Evolutionary conservation across 2,329 filamentous ascomycete species (phyloP).

Genomic region (Penicillium sp.): DNA sequence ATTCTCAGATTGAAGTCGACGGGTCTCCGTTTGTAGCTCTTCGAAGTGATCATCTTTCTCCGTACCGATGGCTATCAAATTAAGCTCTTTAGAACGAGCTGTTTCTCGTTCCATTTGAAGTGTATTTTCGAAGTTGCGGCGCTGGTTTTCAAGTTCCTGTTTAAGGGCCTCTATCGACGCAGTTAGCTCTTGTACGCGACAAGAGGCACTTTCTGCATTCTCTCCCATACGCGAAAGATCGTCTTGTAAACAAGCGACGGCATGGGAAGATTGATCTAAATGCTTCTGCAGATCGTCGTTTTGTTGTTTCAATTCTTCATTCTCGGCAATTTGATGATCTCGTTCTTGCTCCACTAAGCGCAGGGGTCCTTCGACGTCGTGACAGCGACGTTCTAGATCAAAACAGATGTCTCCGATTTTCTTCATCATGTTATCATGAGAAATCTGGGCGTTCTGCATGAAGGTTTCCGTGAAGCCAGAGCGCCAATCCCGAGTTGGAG

Average conservation of each 20-base stretch:
- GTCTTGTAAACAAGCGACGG: constrained; percentile 39
- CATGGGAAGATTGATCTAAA: constrained; percentile 35
- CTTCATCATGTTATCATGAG: constrained; percentile 48
- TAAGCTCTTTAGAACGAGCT: constrained; percentile 41
- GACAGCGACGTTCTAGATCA: constrained; percentile 57
- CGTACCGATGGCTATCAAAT: constrained; percentile 42
- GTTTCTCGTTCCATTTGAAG: constrained; percentile 27
- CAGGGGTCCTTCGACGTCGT: constrained; percentile 55
- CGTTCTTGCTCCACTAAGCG: constrained; percentile 39
- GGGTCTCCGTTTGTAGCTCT: constrained; percentile 39
- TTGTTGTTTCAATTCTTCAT: constrained; percentile 34
- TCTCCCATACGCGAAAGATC: constrained; percentile 39
- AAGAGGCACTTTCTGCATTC: constrained; percentile 39
- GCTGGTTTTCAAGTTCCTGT: constrained; percentile 39
- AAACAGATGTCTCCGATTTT: constrained; percentile 54
- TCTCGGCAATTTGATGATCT: constrained; percentile 33
- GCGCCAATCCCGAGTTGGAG: constrained; percentile 49
- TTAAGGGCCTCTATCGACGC: constrained; percentile 32
- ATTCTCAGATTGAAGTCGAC: constrained; percentile 21
- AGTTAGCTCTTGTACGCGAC: constrained; percentile 38
- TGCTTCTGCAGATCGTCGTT: constrained; percentile 39
- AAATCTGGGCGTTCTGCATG: constrained; percentile 41
- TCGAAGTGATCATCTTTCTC: constrained; percentile 48
- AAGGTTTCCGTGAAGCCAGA: constrained; percentile 46
- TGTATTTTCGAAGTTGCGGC: constrained; percentile 30